These are phyloP conservation scores for Mycena sanguinolenta DNA, from an alignment of 768 basidiomycete genomes.

Conservation along the genomic window DNA sequence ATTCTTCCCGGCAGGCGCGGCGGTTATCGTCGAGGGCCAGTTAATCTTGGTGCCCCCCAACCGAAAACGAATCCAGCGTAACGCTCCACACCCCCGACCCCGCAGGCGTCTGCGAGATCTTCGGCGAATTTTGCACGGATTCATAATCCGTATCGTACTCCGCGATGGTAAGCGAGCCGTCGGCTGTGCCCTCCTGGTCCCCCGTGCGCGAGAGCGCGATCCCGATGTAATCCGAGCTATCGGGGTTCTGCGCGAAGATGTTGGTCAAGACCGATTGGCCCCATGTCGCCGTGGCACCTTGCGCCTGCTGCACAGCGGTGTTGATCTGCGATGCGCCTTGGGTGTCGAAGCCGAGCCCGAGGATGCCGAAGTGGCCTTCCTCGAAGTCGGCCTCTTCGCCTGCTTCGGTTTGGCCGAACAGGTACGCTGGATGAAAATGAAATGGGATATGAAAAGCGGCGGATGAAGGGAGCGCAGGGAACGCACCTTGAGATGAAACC, in stretches of 20 bases:
- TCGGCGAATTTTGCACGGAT: not conserved
- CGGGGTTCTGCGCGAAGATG: conserved; percentile 8
- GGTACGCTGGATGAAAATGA: not conserved
- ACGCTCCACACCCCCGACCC: not conserved
- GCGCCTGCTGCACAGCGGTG: not conserved
- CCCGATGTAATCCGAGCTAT: not conserved
- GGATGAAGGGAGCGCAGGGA: too few relatives aligned
- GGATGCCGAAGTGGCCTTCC: conserved; percentile 10
- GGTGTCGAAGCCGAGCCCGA: conserved; percentile 13
- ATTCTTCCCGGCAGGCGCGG: conserved; percentile 1
- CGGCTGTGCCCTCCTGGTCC: conserved; percentile 6
- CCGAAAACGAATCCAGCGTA: not conserved
- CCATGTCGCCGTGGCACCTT: not conserved
- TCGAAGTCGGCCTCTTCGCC: conserved; percentile 10
- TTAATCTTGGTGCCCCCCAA: conserved; percentile 8
- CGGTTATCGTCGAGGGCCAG: not conserved
- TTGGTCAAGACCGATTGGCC: conserved; percentile 16
- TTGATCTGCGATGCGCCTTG: conserved; percentile 2
- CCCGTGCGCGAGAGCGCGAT: conserved; percentile 14
- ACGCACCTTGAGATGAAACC: conserved; percentile 2
- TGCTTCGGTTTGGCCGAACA: not conserved
- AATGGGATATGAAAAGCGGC: too few relatives aligned
- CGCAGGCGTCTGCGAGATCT: not conserved
- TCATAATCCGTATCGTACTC: conserved; percentile 4
- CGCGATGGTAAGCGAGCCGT: conserved; percentile 8